A percentile compares a stretch with the other conserved stretches of the same genome.
Evolutionary conservation across 306 rosid genomes (phyloP).

Genomic region (Luffa aegyptiaca): DNA sequence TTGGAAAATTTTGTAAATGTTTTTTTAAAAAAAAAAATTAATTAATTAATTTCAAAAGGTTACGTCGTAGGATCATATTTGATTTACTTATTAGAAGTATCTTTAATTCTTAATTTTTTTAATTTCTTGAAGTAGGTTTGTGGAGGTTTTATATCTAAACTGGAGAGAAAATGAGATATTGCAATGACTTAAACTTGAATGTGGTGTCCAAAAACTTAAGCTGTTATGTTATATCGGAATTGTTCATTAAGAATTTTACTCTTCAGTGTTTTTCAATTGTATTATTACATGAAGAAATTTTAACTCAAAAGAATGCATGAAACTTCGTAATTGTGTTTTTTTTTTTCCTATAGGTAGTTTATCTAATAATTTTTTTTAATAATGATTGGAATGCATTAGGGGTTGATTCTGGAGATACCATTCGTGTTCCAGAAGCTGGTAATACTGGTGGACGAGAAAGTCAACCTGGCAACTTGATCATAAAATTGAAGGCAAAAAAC

Average conservation of each 20-base stretch:
- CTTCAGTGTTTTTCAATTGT: not conserved
- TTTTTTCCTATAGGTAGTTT: not conserved
- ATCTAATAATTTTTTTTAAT: not conserved
- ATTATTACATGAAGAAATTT: not conserved
- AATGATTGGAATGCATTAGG: slow-evolving; percentile 35
- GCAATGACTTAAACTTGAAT: not conserved
- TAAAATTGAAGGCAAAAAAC: slow-evolving; percentile 55
- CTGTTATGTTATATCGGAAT: not conserved
- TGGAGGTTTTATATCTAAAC: not conserved
- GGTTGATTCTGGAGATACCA: slow-evolving; percentile 85
- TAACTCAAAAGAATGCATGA: not conserved
- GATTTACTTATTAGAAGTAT: not conserved
- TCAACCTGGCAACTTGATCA: slow-evolving; percentile 63
- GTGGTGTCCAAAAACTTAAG: not conserved
- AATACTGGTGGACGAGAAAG: slow-evolving; percentile 59
- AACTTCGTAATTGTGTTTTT: not conserved
- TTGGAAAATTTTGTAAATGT: not conserved
- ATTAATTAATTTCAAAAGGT: not conserved
- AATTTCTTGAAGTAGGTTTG: not conserved
- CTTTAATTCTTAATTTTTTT: not conserved
- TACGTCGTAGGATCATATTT: not conserved
- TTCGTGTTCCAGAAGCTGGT: slow-evolving; percentile 92
- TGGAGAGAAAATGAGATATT: not conserved
- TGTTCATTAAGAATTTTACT: not conserved
- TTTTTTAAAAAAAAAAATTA: too few species aligned